phyloP scores from a whole-genome alignment of 495 filamentous ascomycete genomes.

The Annulohypoxylon moriforme region DNA sequence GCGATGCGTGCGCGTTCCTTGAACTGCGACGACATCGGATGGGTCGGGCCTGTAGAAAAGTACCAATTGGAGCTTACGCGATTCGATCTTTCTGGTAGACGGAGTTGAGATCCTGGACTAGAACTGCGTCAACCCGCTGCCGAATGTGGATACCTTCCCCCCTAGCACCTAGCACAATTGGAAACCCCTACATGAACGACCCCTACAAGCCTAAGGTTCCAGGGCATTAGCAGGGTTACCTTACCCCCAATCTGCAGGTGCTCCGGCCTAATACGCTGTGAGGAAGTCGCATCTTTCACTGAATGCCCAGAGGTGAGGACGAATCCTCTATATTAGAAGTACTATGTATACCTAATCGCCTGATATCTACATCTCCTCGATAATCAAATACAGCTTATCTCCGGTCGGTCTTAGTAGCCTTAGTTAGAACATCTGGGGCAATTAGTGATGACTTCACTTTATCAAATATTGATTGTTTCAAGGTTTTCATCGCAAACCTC shows the following conservation, averaged over 20 bases:
- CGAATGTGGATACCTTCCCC: not conserved
- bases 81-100: conserved; percentile 23
- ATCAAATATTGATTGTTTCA: conserved; percentile 10
- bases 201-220: not conserved
- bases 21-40: conserved; percentile 42
- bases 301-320: not conserved
- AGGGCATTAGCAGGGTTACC: not conserved
- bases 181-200: conserved; percentile 3
- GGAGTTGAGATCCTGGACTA: conserved; percentile 17
- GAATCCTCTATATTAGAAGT: not conserved
- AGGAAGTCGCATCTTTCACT: not conserved
- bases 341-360: not conserved
- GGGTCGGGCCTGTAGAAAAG: conserved; percentile 22
- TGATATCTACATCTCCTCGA: not conserved
- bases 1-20: conserved; percentile 33
- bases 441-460: conserved; percentile 31
- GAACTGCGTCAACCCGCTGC: conserved; percentile 35
- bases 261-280: not conserved
- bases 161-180: not conserved
- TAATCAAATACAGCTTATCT: not conserved
- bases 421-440: not conserved
- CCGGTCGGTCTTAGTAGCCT: not conserved
- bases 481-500: not conserved
- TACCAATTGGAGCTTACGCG: conserved; percentile 18
- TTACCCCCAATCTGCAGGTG: not conserved